These are phyloP conservation scores for Juglanconis sp. DNA, from an alignment of 2,329 filamentous ascomycete genomes.

Conservation along the genomic window DNA sequence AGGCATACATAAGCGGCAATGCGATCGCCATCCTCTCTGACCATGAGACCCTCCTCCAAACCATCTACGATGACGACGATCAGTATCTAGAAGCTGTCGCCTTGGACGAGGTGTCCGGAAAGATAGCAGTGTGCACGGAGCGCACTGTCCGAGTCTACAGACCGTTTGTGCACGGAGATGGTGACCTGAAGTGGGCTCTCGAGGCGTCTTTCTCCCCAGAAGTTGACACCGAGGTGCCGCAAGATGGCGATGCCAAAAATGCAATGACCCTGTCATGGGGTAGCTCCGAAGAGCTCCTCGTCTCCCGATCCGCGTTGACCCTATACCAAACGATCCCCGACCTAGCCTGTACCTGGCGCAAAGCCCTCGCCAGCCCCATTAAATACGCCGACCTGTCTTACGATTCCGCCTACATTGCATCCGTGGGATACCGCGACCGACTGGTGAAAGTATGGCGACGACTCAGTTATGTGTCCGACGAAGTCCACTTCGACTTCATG, in stretches of 20 bases:
- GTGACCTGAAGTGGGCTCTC: conserved; percentile 67
- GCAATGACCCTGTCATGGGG: conserved; percentile 76
- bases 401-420: conserved; percentile 83
- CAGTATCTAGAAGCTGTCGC: conserved; percentile 68
- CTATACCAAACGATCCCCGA: conserved; percentile 58
- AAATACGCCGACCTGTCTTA: conserved; percentile 78
- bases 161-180: conserved; percentile 68
- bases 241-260: conserved; percentile 31
- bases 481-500: conserved; percentile 83
- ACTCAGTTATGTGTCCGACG: conserved; percentile 75
- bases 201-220: conserved; percentile 55
- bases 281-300: conserved; percentile 75
- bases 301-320: conserved; percentile 67
- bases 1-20: conserved; percentile 88
- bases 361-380: conserved; percentile 67
- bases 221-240: conserved; percentile 26
- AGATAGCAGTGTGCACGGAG: conserved; percentile 73
- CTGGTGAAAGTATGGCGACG: conserved; percentile 92
- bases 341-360: conserved; percentile 67
- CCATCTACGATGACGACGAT: conserved; percentile 79
- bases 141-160: conserved; percentile 71
- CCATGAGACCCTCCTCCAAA: conserved; percentile 75
- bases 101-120: conserved; percentile 78
- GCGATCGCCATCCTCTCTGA: conserved; percentile 80
- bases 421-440: conserved; percentile 72